A percentile compares a stretch with the other conserved stretches of the same genome.
phyloP scores from a whole-genome alignment of 2,329 filamentous ascomycete genomes.

The Ophiocordyceps camponoti-saundersi region DNA sequence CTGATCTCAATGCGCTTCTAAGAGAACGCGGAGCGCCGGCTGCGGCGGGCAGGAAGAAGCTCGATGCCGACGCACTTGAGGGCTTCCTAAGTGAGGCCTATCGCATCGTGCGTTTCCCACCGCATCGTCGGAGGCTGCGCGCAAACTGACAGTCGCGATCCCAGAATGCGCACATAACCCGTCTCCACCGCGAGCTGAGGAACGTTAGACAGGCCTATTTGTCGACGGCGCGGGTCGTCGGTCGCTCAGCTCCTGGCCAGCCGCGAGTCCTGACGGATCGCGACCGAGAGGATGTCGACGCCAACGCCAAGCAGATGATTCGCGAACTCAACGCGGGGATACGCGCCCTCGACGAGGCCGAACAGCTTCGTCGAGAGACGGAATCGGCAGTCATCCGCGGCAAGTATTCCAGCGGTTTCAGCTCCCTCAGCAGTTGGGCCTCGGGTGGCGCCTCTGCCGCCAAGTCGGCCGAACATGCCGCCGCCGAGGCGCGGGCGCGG shows the following conservation, averaged over 20 bases:
- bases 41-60: constrained; percentile 23
- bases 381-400: constrained; percentile 52
- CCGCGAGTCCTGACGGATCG: constrained; percentile 52
- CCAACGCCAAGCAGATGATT: constrained; percentile 70
- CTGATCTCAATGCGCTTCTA: constrained; percentile 51
- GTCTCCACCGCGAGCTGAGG: constrained; percentile 63
- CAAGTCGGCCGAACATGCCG: constrained; percentile 46
- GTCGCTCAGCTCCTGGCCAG: constrained; percentile 25
- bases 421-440: constrained; percentile 47
- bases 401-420: constrained; percentile 49
- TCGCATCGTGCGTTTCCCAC: constrained; percentile 50
- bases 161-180: constrained; percentile 71
- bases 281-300: constrained; percentile 75
- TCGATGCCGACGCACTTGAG: constrained; percentile 39
- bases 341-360: constrained; percentile 61
- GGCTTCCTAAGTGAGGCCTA: constrained; percentile 90
- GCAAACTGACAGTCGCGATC: neutral
- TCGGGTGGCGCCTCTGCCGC: constrained; percentile 35
- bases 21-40: constrained; percentile 37
- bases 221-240: constrained; percentile 49
- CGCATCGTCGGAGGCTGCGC: neutral
- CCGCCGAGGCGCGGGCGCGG: constrained; percentile 53
- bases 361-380: constrained; percentile 65
- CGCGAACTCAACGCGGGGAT: constrained; percentile 75
- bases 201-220: constrained; percentile 83